Conservation (phyloP, 2,329 filamentous ascomycete species). For the Pyricularia sp. region DNA sequence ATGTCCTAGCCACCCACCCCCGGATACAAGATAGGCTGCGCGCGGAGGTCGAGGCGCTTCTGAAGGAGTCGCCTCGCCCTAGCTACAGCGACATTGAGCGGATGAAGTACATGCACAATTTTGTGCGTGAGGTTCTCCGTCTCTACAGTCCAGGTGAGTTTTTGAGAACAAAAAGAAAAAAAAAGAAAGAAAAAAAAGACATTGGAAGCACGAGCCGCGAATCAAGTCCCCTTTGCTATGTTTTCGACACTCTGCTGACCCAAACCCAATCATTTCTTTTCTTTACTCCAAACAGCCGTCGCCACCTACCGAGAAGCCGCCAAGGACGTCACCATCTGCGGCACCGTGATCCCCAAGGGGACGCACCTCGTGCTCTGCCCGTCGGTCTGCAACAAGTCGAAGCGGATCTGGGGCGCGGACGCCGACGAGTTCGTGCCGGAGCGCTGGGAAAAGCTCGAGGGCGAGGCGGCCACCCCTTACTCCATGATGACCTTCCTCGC, state of each 20-base stretch:
- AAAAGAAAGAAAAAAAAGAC: no score
- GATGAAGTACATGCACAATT: constrained; percentile 23
- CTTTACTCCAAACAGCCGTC: constrained; percentile 2
- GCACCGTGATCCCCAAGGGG: constrained; percentile 21
- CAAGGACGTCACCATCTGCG: constrained; percentile 13
- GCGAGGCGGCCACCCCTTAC: constrained; percentile 17
- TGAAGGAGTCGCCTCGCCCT: constrained; percentile 22
- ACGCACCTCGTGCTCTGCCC: constrained; percentile 25
- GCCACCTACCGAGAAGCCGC: constrained; percentile 9
- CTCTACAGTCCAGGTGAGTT: constrained; percentile 21
- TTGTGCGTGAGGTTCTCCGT: constrained; percentile 24
- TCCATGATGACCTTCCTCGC: constrained; percentile 19
- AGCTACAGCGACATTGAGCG: constrained; percentile 7
- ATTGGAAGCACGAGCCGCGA: no score
- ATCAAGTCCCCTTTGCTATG: no score
- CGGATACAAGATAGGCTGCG: constrained; percentile 22
- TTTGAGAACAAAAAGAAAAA: no score
- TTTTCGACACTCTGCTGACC: neutral
- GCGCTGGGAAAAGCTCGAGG: constrained; percentile 21
- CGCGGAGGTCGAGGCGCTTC: constrained; percentile 25
- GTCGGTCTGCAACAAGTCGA: constrained; percentile 24
- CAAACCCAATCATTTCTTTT: neutral
- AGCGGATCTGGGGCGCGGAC: constrained; percentile 26
- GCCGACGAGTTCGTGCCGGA: constrained; percentile 25
- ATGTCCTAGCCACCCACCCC: constrained; percentile 20